phyloP scores from a whole-genome alignment of 371 early-diverging fungal species.

The Mortierella sp. region DNA sequence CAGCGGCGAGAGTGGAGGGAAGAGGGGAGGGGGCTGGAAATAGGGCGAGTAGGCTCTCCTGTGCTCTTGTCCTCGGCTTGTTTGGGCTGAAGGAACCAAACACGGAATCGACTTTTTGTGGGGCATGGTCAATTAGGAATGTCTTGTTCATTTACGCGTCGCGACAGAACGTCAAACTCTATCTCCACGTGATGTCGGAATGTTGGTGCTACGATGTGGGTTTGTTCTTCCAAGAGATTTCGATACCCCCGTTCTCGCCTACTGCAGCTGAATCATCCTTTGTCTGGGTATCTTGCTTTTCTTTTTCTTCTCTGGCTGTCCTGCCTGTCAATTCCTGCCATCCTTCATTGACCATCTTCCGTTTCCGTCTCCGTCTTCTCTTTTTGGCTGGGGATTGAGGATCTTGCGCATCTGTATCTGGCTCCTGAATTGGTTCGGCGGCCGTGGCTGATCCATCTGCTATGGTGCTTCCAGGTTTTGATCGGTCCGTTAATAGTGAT shows the following conservation, averaged over 20 bases:
- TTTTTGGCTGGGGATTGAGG: constrained; percentile 21
- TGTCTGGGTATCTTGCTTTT: constrained; percentile 24
- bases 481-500: constrained; percentile 40
- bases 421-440: neutral
- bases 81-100: too few relatives aligned
- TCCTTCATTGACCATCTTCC: constrained; percentile 52
- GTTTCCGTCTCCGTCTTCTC: constrained; percentile 48
- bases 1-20: too few relatives aligned
- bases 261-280: neutral
- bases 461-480: neutral
- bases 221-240: constrained; percentile 48
- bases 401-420: neutral
- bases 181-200: constrained; percentile 4
- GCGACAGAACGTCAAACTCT: neutral
- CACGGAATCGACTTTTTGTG: neutral
- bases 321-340: constrained; percentile 55
- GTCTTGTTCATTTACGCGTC: constrained; percentile 1
- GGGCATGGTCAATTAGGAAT: neutral
- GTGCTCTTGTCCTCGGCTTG: too few relatives aligned
- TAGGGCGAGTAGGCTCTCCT: too few relatives aligned
- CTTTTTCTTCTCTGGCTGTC: constrained; percentile 51
- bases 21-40: too few relatives aligned
- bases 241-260: constrained; percentile 50
- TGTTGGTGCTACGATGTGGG: constrained; percentile 11
- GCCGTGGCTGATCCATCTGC: constrained; percentile 1